Base-by-base conservation (phyloP, 768 basidiomycete species). In the Chalciporus piperatus region DNA sequence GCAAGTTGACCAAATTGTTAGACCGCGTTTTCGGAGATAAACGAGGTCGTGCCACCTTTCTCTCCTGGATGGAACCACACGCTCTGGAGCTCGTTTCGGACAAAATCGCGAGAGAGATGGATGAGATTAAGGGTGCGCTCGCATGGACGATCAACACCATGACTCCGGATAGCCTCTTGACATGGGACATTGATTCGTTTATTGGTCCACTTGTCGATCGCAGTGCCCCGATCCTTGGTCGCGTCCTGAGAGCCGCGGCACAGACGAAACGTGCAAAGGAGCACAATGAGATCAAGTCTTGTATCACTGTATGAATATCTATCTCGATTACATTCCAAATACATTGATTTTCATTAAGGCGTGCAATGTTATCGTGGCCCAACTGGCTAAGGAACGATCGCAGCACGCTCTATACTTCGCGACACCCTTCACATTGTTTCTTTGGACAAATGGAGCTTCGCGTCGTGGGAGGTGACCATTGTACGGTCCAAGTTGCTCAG, bases 381-480 rank as follows among this genome's bases (percentile, higher is more conserved):
- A 50, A 16, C 39, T 50, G 6, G 41, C 48, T 4, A 43, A 38
- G 28, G 22, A 27, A 22, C 33, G 25, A 4, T 50, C 48, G 7
- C 10, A 43, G 4, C 6, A 1, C 5, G 22, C 22, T 8, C 19
- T 41, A 14, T 45, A 32, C n/a, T 50, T 50, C 16, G 25, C 49
- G 1, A 4, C n/a, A 7, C 49, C 42, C 4, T 44, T 50, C 19
- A 50, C 35, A 0, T 16, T 51, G 9, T 51, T 40, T 33, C 39
- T 46, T 9, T 51, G 43, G 35, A 45, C 16, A 13, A 51, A 51
- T 17, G 28, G 44, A 6, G n/a, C 28, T 2, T 51, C 38, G 6
- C 20, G 28, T 16, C 50, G 28, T n/a, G 50, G 33, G 3, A 56
- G 25, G 23, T 56, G 47, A 7, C 39, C 33, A 5, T 56, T 45